phyloP scores from a whole-genome alignment of 1,139 yeast genomes.

The Entelexis paramagnoliae region DNA sequence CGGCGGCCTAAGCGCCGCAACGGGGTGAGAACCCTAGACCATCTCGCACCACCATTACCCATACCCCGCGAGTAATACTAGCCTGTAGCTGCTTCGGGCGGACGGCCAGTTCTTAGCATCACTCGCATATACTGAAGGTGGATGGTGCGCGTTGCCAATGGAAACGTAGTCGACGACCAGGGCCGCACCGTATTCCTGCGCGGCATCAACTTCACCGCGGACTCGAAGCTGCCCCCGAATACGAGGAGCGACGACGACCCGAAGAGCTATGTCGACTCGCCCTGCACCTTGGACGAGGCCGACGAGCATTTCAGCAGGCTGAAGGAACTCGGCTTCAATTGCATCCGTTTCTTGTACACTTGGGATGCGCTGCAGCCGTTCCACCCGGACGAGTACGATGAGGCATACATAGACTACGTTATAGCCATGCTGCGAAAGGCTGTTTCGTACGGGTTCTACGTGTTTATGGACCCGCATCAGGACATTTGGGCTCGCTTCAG shows the following conservation, averaged over 20 bases:
- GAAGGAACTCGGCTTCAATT: conserved; percentile 69
- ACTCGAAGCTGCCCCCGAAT: conserved; percentile 57
- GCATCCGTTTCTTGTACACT: conserved; percentile 61
- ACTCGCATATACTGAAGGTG: background rate
- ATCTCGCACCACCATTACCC: background rate
- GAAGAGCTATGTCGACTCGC: conserved; percentile 58
- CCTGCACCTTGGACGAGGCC: conserved; percentile 66
- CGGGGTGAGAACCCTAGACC: background rate
- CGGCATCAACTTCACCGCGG: conserved; percentile 77
- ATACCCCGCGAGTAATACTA: background rate
- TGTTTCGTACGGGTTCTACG: conserved; percentile 59
- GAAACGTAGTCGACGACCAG: conserved; percentile 49
- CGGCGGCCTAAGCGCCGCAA: background rate
- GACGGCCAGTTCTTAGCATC: background rate
- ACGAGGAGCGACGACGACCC: conserved; percentile 34
- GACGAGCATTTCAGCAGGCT: conserved; percentile 55
- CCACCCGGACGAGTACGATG: conserved; percentile 80
- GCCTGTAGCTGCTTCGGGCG: background rate
- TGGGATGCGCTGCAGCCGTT: conserved; percentile 89
- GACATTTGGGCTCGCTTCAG: conserved; percentile 82
- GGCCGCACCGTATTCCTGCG: conserved; percentile 57
- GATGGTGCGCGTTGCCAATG: conserved; percentile 29
- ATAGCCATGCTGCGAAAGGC: conserved; percentile 45
- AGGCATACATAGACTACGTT: conserved; percentile 63
- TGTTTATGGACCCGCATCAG: conserved; percentile 79